These are phyloP conservation scores for Mucor piriformis DNA, from an alignment of 371 early-diverging fungal genomes.

Conservation along the genomic window DNA sequence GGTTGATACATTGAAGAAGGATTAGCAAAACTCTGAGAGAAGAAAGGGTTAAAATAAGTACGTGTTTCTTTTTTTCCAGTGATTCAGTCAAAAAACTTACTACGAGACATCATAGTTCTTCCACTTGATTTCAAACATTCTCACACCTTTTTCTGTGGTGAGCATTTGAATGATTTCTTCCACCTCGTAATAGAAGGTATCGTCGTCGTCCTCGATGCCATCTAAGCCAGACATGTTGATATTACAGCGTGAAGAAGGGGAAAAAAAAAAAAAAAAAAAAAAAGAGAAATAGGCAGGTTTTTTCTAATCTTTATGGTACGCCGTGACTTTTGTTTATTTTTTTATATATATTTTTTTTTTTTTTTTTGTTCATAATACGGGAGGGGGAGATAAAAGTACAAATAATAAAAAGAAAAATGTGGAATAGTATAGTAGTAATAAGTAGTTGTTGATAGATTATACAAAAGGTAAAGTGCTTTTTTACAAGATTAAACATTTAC, in stretches of 20 bases:
- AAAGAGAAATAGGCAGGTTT: neutral
- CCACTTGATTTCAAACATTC: constrained; percentile 27
- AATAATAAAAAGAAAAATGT: neutral
- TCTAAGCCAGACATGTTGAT: neutral
- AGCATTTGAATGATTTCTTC: constrained; percentile 16
- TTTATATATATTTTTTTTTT: neutral
- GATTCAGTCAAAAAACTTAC: constrained; percentile 9
- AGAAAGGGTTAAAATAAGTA: neutral
- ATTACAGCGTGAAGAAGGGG: neutral
- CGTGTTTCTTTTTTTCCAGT: neutral
- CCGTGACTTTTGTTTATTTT: no score
- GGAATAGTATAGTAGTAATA: neutral
- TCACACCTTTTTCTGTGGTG: neutral
- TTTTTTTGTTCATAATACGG: neutral
- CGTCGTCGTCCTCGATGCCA: constrained; percentile 15
- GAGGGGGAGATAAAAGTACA: neutral
- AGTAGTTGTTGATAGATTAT: neutral
- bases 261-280: neutral
- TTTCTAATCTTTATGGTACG: neutral
- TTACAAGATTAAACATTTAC: constrained; percentile 44
- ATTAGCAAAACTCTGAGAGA: no score
- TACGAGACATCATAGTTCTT: constrained; percentile 23
- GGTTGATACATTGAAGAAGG: no score
- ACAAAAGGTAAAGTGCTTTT: neutral
- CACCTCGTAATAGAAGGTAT: constrained; percentile 18